Evolutionary conservation across 2,329 filamentous ascomycete species (phyloP).

Genomic region (Juglanconis oblonga): DNA sequence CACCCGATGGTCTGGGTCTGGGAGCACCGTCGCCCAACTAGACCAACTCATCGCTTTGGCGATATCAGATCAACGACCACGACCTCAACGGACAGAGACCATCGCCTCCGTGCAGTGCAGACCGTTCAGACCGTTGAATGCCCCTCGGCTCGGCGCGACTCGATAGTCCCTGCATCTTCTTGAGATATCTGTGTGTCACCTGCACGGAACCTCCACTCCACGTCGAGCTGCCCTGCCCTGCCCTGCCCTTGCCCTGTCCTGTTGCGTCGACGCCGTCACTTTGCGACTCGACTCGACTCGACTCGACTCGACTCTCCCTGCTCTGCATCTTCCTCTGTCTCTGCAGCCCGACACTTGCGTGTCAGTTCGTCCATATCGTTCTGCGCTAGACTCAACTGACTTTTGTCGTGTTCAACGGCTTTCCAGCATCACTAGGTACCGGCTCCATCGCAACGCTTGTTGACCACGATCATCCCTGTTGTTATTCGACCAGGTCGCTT

Average conservation of each 20-base stretch:
- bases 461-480: constrained; percentile 20
- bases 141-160: background rate
- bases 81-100: background rate
- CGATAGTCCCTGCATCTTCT: background rate
- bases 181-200: background rate
- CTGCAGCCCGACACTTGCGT: background rate
- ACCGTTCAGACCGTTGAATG: background rate
- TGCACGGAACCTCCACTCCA: background rate
- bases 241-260: background rate
- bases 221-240: background rate
- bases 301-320: background rate
- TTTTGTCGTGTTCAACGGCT: background rate
- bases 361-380: background rate
- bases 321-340: background rate
- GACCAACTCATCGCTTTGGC: background rate
- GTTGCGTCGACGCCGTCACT: constrained; percentile 1
- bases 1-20: background rate
- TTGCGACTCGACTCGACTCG: background rate
- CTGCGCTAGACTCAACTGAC: background rate
- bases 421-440: constrained; percentile 5
- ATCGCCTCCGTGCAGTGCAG: background rate
- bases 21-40: background rate
- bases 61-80: background rate
- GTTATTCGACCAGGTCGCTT: constrained; percentile 1
- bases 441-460: constrained; percentile 10